Base-by-base conservation (phyloP, 1,139 yeast species). In the Debaryomyces sp. region DNA sequence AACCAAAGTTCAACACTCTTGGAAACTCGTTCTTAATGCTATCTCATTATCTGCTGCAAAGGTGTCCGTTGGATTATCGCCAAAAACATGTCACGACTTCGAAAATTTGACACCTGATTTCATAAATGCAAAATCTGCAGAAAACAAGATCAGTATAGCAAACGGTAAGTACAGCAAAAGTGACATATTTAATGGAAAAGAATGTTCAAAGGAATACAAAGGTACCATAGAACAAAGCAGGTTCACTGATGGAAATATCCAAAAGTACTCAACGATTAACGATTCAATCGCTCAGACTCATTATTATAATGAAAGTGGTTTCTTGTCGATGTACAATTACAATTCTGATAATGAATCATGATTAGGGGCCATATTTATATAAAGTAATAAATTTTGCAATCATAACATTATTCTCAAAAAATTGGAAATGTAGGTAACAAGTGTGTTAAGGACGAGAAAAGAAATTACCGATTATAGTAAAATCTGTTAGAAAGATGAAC, bases 31-130 rank as follows among this genome's bases (percentile, higher is more conserved):
- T 0, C 61, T 75, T 52, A 79, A 77, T 57, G 81, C 75, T 36
- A 68, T 75, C 1, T 78, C 84, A 0, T 63, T 79, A 47, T 71
- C 75, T 26, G 85, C 85, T 0, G 85, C 84, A 2, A 56, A 78
- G 45, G 61, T 76, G 6, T 79, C 84, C 1, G 76, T 78, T 8
- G 84, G 84, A 0, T 62, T 64, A 5, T 44, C 61, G 4, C 64
- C 69, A 6, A 57, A 54, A 33, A 47, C 63, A 5, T 44, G 60
- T 7, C 48, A 50, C 9, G 64, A 63, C 18, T 63, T 61, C 44
- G 52, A 56, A 21, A 60, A 61, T 41, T 54, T 64, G 41, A 54
- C 59, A 10, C 62, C 73, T 12, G 77, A 71, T 54, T 70, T 71
- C 26, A 43, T 34, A 13, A 48, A 42, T 32, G 43, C 46, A 43